Base-by-base conservation (phyloP, 495 filamentous ascomycete genomes). In the Podospora bellae-mahoneyi region DNA sequence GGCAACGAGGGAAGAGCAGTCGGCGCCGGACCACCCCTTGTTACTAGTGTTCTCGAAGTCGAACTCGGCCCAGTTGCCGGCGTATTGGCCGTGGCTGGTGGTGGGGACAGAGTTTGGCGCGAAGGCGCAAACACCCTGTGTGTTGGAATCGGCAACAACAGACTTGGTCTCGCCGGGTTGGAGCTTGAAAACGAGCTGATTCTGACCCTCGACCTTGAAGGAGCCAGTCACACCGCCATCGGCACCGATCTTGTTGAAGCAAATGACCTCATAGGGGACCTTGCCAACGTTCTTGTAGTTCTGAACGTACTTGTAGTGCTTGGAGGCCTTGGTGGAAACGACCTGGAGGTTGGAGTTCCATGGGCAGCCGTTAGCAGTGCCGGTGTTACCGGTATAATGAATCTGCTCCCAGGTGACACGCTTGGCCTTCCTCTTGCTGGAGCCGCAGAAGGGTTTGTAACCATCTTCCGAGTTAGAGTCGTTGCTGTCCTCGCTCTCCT, bases 301-400 rank as follows among this genome's bases (percentile, higher is more conserved):
- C 55, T 81, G 68, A 16, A 75, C 74, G 61, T 84, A 76, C 15
- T 74, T 65, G 66, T 80, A 81, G 48, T 75, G 68, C 57, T 64
- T 19, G 61, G 67, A 80, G 70, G 74, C 73, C 34, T 57, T 78
- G 69, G 69, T 81, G 68, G 75, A 64, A 27, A 82, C 72, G 7
- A 73, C 60, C 71, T 80, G 81, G 34, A 79, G 62, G 72, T 80
- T 80, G 69, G 75, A 77, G 71, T 73, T 73, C 75, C 75, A 77
- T 1, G 57, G 3, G 74, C 75, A 80, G 62, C 70, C 67, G 58
- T 68, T 71, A 58, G 44, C 55, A 32, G 61, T 72, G 48, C 76
- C 77, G n/a, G 66, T 58, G 71, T 79, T 78, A 66, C 78, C 78
- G 10, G 66, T 72, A 71, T 80, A 80, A 54, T 66, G 64, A 67